phyloP scores from a whole-genome alignment of 1,284 basidiomycete species.

The Ganoderma resinaceum region DNA sequence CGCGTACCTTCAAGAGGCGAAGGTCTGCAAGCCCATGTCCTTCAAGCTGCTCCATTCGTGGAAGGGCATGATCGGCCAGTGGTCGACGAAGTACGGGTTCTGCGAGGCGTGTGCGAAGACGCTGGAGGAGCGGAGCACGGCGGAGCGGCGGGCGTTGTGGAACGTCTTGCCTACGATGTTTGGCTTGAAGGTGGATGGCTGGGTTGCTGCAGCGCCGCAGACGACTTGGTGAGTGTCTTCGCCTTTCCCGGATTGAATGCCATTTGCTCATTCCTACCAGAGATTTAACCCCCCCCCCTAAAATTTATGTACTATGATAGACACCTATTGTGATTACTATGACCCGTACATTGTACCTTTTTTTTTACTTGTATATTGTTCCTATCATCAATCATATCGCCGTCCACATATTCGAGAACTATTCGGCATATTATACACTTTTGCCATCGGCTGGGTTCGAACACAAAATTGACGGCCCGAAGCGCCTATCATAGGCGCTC shows the following conservation, averaged over 20 bases:
- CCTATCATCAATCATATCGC: too few relatives aligned
- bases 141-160: background rate
- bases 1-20: background rate
- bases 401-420: too few relatives aligned
- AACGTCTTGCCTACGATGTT: background rate
- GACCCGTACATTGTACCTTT: too few relatives aligned
- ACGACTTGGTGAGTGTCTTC: background rate
- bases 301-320: too few relatives aligned
- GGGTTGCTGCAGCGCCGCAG: background rate
- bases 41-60: conserved; percentile 1
- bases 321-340: too few relatives aligned
- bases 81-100: background rate
- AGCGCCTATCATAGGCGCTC: too few relatives aligned
- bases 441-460: too few relatives aligned
- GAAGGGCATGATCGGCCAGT: background rate
- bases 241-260: background rate
- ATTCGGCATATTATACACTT: too few relatives aligned
- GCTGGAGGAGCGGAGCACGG: conserved; percentile 14
- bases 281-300: too few relatives aligned
- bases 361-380: too few relatives aligned
- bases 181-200: background rate
- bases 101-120: conserved; percentile 3
- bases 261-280: background rate
- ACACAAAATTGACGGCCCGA: too few relatives aligned
- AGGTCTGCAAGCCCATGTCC: background rate